These are phyloP conservation scores for Fusarium pseudonygamai DNA, from an alignment of 2,329 filamentous ascomycete species.

Conservation along the genomic window DNA sequence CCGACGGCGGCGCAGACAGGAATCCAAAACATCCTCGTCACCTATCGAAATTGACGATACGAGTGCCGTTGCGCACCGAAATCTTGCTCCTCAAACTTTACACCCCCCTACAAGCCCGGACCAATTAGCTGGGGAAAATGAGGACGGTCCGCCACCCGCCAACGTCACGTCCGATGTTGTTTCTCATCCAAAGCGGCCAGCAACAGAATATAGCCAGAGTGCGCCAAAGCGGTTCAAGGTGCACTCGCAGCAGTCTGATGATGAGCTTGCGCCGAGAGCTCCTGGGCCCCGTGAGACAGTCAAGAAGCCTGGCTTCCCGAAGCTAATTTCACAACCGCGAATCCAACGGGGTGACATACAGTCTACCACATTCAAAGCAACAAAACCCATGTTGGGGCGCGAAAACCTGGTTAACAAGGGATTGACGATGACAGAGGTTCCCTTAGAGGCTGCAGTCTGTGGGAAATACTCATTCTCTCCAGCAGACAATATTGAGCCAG, in stretches of 20 bases:
- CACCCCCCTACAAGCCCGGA: conserved; percentile 38
- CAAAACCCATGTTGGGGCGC: not conserved
- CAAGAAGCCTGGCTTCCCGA: conserved; percentile 29
- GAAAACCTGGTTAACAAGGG: not conserved
- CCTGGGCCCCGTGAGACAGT: not conserved
- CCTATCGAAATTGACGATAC: conserved; percentile 17
- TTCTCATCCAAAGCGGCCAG: conserved; percentile 3
- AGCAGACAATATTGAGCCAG: not conserved
- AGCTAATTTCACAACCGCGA: conserved; percentile 1
- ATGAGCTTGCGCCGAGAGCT: conserved; percentile 41
- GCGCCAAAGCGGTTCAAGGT: conserved; percentile 22
- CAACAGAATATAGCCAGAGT: conserved; percentile 4
- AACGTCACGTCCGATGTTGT: conserved; percentile 39
- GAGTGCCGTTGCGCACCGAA: conserved; percentile 17
- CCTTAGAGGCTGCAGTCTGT: conserved; percentile 39
- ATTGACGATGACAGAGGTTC: not conserved
- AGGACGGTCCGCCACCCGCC: conserved; percentile 29
- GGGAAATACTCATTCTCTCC: conserved; percentile 19
- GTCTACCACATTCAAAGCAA: conserved; percentile 30
- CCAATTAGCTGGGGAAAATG: conserved; percentile 15
- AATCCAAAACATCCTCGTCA: not conserved
- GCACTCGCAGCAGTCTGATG: conserved; percentile 36
- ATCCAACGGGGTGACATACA: conserved; percentile 43
- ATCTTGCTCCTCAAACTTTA: conserved; percentile 20
- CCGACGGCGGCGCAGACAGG: conserved; percentile 15